Percentiles rank a stretch among this genome's conserved stretches.
Evolutionary conservation across 2,329 filamentous ascomycete genomes (phyloP).

Genomic region (Cordyceps farinosa): DNA sequence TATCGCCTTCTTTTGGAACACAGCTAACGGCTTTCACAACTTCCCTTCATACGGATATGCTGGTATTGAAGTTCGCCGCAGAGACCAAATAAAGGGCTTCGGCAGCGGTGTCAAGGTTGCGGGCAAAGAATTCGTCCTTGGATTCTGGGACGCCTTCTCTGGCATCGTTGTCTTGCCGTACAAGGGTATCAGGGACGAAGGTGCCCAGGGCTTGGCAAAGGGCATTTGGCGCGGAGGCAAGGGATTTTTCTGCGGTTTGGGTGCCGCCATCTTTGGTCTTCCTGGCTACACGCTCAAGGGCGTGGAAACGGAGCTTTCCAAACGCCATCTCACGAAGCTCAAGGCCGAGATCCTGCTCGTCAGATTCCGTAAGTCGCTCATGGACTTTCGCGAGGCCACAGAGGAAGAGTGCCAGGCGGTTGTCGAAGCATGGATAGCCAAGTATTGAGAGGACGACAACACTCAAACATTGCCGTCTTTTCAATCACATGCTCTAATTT

Average conservation of each 20-base stretch:
- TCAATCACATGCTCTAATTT: not conserved
- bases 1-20: constrained; percentile 63
- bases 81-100: constrained; percentile 64
- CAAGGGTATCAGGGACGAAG: constrained; percentile 60
- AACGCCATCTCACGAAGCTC: constrained; percentile 30
- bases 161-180: constrained; percentile 64
- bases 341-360: constrained; percentile 34
- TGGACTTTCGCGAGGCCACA: constrained; percentile 26
- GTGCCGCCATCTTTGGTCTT: constrained; percentile 25
- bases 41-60: constrained; percentile 63
- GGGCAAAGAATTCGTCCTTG: constrained; percentile 60
- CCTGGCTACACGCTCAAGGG: constrained; percentile 51
- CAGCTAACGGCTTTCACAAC: constrained; percentile 72
- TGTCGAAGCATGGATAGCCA: constrained; percentile 27
- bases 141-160: constrained; percentile 65
- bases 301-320: constrained; percentile 45
- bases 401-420: constrained; percentile 24
- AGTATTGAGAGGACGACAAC: not conserved
- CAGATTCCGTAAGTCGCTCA: constrained; percentile 29
- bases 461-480: not conserved
- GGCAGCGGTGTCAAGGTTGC: constrained; percentile 58
- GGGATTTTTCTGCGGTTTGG: constrained; percentile 44
- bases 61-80: constrained; percentile 60
- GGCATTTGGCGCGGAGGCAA: constrained; percentile 46
- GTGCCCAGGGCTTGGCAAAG: constrained; percentile 58